Evolutionary conservation across 306 rosid species (phyloP), one percentile per base, ranked within the genome.

Genomic region (Elaeagnus macrophylla): DNA sequence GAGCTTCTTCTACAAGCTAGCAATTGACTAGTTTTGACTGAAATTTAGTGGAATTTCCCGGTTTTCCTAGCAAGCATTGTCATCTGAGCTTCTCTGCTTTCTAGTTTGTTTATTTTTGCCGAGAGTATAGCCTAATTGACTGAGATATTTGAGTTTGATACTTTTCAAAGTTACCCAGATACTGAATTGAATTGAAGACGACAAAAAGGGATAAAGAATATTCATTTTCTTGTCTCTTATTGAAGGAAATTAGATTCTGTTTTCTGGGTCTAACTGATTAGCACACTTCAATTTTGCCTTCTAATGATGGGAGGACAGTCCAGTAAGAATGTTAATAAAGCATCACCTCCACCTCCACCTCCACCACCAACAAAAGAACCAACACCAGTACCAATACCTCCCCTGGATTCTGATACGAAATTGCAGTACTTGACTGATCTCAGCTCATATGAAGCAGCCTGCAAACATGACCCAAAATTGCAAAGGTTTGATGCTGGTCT

Each of bases 361-460:
- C 11, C 55, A 13, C 35, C 64, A 11, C 41, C 59, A 8, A 9
- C 32, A 7, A 19, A 49, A 1, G 40, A 19, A 13, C 18, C 41
- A 61, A 73, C 39, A 8, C 50, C 47, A 13, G 12, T 11, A 12
- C 58, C 74, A 11, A 15, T 18, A 8, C 54, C 79, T 9, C 66
- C 76, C 9, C 44, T 74, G 50, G 76, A 73, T 64, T 74, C 63
- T 61, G 77, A 73, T 41, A 37, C 45, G 8, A 66, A 76, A 66
- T 72, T 81, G 19, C 76, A 56, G 53, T 80, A 73, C 44, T 60
- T 70, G 0, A 59, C 80, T 39, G 85, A 79, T 70, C 77, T 91
- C 47, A 82, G 68, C 59, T 80, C 93, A n/a, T 91, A 91, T 19
- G 97, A 86, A 64, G 72, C 78, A 40, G 96, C 86, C 11, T 84